Percentiles rank a stretch among this genome's conserved stretches.
phyloP scores from a whole-genome alignment of 2,329 filamentous ascomycete genomes.

The Eutypa lata region DNA sequence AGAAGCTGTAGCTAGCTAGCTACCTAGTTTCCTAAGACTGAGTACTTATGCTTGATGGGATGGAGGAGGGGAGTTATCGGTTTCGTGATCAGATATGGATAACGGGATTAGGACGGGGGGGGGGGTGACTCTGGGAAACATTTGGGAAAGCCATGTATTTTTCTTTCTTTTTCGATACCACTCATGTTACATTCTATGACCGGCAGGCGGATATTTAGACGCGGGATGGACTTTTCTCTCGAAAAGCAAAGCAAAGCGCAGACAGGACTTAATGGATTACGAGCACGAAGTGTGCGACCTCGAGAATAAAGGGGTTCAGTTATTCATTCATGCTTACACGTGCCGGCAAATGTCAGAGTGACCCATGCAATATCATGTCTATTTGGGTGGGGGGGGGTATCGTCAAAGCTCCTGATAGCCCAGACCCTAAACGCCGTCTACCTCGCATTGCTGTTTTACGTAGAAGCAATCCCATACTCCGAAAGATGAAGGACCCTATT shows the following conservation, averaged over 20 bases:
- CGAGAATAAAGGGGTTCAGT: too few relatives aligned
- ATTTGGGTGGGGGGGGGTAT: neutral
- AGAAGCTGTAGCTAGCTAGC: conserved; percentile 32
- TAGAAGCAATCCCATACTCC: too few relatives aligned
- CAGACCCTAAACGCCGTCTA: neutral
- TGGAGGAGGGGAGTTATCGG: neutral
- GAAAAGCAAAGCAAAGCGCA: too few relatives aligned
- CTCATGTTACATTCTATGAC: neutral
- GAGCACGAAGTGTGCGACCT: too few relatives aligned
- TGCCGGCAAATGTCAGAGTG: too few relatives aligned
- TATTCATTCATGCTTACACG: too few relatives aligned
- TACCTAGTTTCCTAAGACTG: neutral
- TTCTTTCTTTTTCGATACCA: neutral
- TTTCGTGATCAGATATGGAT: neutral
- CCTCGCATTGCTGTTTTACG: too few relatives aligned
- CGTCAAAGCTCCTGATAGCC: neutral
- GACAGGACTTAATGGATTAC: neutral
- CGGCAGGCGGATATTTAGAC: neutral
- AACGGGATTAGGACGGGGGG: neutral
- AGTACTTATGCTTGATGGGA: neutral
- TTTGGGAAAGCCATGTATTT: neutral
- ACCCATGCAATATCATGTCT: too few relatives aligned
- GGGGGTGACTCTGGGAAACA: neutral
- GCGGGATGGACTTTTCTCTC: neutral
- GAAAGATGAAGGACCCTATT: too few relatives aligned